These are phyloP conservation scores for Theileria annulata DNA, from an alignment of 169 alveolate species.

Conservation along the genomic window DNA sequence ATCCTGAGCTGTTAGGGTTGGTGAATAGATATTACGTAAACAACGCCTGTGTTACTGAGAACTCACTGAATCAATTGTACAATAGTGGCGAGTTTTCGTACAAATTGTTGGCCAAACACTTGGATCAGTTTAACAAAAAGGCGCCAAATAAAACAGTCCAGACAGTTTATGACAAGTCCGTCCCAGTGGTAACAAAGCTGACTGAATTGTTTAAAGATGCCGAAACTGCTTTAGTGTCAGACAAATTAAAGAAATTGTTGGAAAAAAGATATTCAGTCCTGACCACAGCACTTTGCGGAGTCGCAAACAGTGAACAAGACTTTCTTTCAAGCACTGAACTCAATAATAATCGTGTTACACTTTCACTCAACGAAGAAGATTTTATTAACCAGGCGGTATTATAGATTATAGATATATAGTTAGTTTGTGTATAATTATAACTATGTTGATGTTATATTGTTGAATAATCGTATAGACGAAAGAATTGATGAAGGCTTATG, in stretches of 20 bases:
- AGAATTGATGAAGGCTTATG: constrained; percentile 56
- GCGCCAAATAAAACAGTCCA: not conserved
- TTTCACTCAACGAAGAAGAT: constrained; percentile 33
- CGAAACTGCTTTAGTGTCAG: constrained; percentile 49
- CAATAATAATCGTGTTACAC: not conserved
- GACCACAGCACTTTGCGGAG: constrained; percentile 39
- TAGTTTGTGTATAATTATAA: not conserved
- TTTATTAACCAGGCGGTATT: constrained; percentile 10
- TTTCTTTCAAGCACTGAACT: constrained; percentile 19
- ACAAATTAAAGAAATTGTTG: constrained; percentile 35
- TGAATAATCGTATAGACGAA: not conserved
- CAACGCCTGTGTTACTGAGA: constrained; percentile 51
- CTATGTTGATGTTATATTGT: not conserved
- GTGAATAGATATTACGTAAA: constrained; percentile 30
- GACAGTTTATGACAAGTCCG: constrained; percentile 14
- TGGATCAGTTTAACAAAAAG: not conserved
- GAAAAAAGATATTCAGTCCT: constrained; percentile 48
- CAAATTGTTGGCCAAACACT: not conserved
- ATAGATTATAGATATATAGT: not conserved
- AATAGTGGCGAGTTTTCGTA: constrained; percentile 19
- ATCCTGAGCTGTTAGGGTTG: constrained; percentile 12
- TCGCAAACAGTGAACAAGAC: constrained; percentile 23
- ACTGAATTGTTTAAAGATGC: constrained; percentile 31
- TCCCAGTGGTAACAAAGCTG: constrained; percentile 17
- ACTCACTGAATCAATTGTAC: constrained; percentile 58